Conservation (phyloP, 257 asterid species). For the Fraxinus americana region DNA sequence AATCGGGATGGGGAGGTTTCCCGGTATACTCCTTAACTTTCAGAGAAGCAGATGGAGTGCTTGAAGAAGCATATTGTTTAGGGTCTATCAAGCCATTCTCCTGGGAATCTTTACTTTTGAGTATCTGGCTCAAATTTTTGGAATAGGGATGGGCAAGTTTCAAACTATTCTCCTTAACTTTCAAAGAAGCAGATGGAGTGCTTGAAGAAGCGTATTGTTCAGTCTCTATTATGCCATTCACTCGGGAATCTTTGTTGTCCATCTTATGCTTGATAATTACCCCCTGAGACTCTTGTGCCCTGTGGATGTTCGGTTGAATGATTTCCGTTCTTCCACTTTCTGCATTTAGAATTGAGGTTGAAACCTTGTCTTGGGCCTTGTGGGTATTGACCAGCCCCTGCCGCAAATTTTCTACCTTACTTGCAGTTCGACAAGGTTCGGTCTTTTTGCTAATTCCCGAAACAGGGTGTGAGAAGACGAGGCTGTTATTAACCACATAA, state of each 20-base stretch:
- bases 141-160: slow-evolving; percentile 58
- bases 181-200: slow-evolving; percentile 23
- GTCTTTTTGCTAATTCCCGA: slow-evolving; percentile 23
- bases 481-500: slow-evolving; percentile 27
- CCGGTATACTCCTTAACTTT: slow-evolving; percentile 30
- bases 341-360: neutral
- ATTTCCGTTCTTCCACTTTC: slow-evolving; percentile 30
- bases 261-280: slow-evolving; percentile 10
- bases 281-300: slow-evolving; percentile 13
- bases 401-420: slow-evolving; percentile 15
- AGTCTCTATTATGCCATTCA: slow-evolving; percentile 34
- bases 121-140: slow-evolving; percentile 35
- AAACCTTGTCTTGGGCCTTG: slow-evolving; percentile 17
- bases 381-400: slow-evolving; percentile 21
- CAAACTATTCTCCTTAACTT: slow-evolving; percentile 31
- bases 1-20: slow-evolving; percentile 63
- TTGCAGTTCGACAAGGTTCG: slow-evolving; percentile 36
- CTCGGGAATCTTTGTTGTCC: slow-evolving; percentile 29
- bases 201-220: slow-evolving; percentile 21
- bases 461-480: slow-evolving; percentile 26
- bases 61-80: slow-evolving; percentile 21
- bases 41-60: slow-evolving; percentile 23
- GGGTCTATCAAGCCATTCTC: slow-evolving; percentile 35
- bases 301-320: slow-evolving; percentile 8
- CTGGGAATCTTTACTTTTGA: neutral